These are phyloP conservation scores for Sporisorium sorghi DNA, from an alignment of 1,284 basidiomycete genomes.

Conservation along the genomic window DNA sequence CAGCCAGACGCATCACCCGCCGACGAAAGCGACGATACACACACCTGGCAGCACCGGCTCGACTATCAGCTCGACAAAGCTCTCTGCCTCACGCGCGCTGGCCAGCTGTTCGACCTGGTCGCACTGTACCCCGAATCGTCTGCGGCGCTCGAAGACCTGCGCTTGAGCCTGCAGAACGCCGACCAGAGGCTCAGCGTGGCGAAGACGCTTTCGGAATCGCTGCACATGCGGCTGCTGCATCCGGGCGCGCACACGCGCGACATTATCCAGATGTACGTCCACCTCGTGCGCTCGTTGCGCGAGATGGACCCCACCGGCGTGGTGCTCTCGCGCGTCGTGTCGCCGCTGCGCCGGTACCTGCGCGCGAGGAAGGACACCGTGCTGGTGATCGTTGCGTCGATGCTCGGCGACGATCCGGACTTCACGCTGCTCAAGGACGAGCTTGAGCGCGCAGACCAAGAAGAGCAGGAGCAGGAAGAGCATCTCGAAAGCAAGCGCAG, in stretches of 20 bases:
- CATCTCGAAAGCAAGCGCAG: conserved; percentile 8
- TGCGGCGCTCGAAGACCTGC: conserved; percentile 87
- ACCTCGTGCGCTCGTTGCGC: conserved; percentile 89
- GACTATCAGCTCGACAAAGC: conserved; percentile 54
- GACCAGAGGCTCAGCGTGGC: conserved; percentile 74
- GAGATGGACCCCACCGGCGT: conserved; percentile 92
- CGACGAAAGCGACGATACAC: not conserved
- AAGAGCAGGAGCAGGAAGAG: conserved; percentile 40
- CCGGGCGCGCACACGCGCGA: conserved; percentile 95
- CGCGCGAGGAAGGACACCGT: conserved; percentile 64
- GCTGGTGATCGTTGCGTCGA: conserved; percentile 60
- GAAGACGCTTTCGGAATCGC: conserved; percentile 74
- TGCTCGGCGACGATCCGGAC: conserved; percentile 63
- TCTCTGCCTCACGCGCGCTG: conserved; percentile 50
- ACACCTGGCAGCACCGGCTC: conserved; percentile 44
- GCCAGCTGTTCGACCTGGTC: conserved; percentile 91
- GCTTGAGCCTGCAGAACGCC: conserved; percentile 72
- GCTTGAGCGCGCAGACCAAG: conserved; percentile 49
- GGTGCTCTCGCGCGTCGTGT: conserved; percentile 73
- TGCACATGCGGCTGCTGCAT: conserved; percentile 80
- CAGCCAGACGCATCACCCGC: not conserved
- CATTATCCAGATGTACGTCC: conserved; percentile 92
- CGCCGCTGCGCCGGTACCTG: conserved; percentile 61
- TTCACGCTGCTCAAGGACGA: conserved; percentile 63
- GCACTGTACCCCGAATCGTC: conserved; percentile 89